A percentile compares a stretch with the other conserved stretches of the same genome.
These are phyloP conservation scores for Pyrus betulifolia DNA, from an alignment of 306 rosid species.

Conservation along the genomic window DNA sequence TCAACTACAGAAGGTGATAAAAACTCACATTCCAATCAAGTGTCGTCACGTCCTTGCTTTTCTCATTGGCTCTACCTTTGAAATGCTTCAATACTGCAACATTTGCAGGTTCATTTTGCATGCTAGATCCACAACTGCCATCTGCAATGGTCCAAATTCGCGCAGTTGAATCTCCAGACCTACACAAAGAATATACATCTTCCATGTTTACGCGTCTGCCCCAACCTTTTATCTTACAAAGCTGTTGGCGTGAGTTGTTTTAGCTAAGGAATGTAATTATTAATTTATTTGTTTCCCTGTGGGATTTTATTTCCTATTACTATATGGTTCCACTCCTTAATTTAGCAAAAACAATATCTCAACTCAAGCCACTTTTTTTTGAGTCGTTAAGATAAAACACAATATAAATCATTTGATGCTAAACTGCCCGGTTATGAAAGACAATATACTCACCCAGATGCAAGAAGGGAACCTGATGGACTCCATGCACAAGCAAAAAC, in stretches of 20 bases:
- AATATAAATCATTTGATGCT: neutral
- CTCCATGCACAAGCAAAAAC: constrained; percentile 78
- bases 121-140: constrained; percentile 28
- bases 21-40: constrained; percentile 71
- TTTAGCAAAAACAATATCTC: neutral
- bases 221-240: neutral
- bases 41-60: constrained; percentile 67
- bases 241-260: too few species aligned
- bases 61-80: constrained; percentile 53
- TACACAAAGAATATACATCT: constrained; percentile 2
- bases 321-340: too few species aligned
- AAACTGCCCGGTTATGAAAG: neutral
- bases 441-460: constrained; percentile 54
- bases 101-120: constrained; percentile 27
- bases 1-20: neutral
- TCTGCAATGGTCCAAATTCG: constrained; percentile 51
- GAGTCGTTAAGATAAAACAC: neutral
- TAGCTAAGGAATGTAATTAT: too few species aligned
- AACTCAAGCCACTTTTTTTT: neutral
- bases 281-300: too few species aligned
- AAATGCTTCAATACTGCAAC: constrained; percentile 46
- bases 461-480: constrained; percentile 60
- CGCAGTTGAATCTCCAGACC: constrained; percentile 75
- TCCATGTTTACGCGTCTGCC: neutral
- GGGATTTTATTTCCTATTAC: too few species aligned